These are phyloP conservation scores for Rutidosis leptorrhynchoides DNA, from an alignment of 129 eudicot species.

Conservation along the genomic window DNA sequence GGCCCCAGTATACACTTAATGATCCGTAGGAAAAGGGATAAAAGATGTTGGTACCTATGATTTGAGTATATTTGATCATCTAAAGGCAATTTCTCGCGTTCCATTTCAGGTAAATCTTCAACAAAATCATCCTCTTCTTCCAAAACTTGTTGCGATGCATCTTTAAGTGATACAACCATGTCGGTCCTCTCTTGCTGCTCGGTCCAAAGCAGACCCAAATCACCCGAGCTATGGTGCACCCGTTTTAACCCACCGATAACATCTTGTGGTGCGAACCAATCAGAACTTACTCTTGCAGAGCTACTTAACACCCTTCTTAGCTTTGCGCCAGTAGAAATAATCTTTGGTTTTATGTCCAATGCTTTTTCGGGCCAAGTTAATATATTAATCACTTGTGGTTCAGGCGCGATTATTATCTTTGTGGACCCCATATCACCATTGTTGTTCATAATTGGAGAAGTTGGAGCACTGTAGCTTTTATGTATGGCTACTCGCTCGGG, in stretches of 20 bases:
- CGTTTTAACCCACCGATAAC: constrained; percentile 47
- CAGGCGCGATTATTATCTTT: constrained; percentile 13
- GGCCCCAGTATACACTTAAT: neutral
- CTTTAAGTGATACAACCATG: constrained; percentile 47
- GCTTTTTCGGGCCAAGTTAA: constrained; percentile 80
- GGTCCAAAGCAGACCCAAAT: constrained; percentile 48
- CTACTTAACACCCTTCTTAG: constrained; percentile 67
- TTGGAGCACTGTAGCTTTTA: constrained; percentile 92
- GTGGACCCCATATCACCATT: constrained; percentile 21
- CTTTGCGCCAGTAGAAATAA: constrained; percentile 49
- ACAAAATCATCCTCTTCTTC: constrained; percentile 67
- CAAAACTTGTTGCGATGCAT: constrained; percentile 47
- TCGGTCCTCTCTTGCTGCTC: constrained; percentile 40
- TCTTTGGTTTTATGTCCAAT: constrained; percentile 54
- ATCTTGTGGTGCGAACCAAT: constrained; percentile 40
- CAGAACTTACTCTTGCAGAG: constrained; percentile 48
- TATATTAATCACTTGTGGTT: constrained; percentile 30
- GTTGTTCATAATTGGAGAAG: constrained; percentile 67
- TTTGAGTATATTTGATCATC: constrained; percentile 21
- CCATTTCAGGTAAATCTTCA: constrained; percentile 31
- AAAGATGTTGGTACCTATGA: constrained; percentile 24
- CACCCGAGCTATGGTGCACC: constrained; percentile 69
- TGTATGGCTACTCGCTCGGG: constrained; percentile 43
- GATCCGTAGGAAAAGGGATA: neutral
- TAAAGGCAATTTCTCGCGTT: constrained; percentile 22